Evolutionary conservation across 768 basidiomycete species (phyloP), one percentile per base, ranked within the genome.

Genomic region (Auricularia auricula-judae): DNA sequence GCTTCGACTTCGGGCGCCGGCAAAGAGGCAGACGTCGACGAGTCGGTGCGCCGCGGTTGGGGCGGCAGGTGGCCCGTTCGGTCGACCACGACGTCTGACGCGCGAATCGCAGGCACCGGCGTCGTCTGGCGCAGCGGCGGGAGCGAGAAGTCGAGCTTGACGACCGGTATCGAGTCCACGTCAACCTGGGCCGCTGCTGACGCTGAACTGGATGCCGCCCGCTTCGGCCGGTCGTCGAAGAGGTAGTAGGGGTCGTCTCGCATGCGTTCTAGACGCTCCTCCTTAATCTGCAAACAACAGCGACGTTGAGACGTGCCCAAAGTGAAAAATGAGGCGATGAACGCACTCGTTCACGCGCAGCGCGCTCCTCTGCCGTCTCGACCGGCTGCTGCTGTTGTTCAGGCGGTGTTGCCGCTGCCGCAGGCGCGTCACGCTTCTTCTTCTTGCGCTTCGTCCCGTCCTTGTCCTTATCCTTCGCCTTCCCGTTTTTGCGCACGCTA

Each of bases 231-330:
- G 51, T 84, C 83, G 67, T 91, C 88, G 44, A 86, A 80, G 67
- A 97, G 86, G 74, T 97, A 95, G 76, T 93, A 97, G 3, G 95
- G 94, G 71, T 98, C 93, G 67, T 93, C 90, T 47, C 84, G 84
- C 67, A 87, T 78, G 65, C 87, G 84, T 61, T 87, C 93, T 60
- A 86, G 76, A 36, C 91, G 82, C 68, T 89, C 91, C 34, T 84
- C 86, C 68, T 85, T 87, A 56, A 84, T 81, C 93, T 97, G 68
- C 42, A 36, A 64, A 62, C 10, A 35, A 42, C 10, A 58, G 36
- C 59, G 62, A 65, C 36, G 33, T 47, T 63, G 4, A 39, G 21
- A 53, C n/a, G 39, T 51, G 29, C 14, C 33, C 23, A 51, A 14
- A 10, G 8, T 14, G 3, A 35, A 16, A 64, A 18, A 18, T 62